These are phyloP conservation scores for Sodiomyces alkalinus DNA, from an alignment of 2,329 filamentous ascomycete species.

Conservation along the genomic window DNA sequence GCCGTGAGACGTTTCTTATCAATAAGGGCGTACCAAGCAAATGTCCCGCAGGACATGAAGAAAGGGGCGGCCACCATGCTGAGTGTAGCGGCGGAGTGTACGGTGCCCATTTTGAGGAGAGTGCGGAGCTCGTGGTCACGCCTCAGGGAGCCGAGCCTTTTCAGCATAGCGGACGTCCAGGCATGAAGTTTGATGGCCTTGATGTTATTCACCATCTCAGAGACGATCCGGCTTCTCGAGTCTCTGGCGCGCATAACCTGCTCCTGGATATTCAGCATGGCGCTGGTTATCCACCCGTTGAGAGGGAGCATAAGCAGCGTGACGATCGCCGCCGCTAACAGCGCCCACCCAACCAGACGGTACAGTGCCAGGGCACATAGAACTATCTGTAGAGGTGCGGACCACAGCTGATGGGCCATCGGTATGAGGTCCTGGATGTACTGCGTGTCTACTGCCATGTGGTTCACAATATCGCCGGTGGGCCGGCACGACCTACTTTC, in stretches of 20 bases:
- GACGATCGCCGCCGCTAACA: slow-evolving; percentile 86
- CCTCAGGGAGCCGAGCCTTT: slow-evolving; percentile 86
- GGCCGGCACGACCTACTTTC: slow-evolving; percentile 80
- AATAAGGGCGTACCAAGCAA: slow-evolving; percentile 83
- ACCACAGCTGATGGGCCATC: slow-evolving; percentile 91
- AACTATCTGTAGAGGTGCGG: slow-evolving; percentile 88
- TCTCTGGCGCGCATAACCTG: slow-evolving; percentile 99
- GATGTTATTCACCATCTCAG: slow-evolving; percentile 98
- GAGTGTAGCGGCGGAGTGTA: slow-evolving; percentile 89
- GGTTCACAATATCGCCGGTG: slow-evolving; percentile 96
- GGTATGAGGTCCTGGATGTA: slow-evolving; percentile 88
- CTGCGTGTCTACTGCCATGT: slow-evolving; percentile 97
- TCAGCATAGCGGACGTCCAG: slow-evolving; percentile 95
- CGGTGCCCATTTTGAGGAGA: slow-evolving; percentile 85
- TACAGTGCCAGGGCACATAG: slow-evolving; percentile 95
- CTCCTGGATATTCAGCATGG: slow-evolving; percentile 93
- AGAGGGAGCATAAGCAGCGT: slow-evolving; percentile 98
- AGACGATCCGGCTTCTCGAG: slow-evolving; percentile 79
- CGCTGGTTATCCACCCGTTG: slow-evolving; percentile 77
- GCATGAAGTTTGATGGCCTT: slow-evolving; percentile 99
- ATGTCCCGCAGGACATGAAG: slow-evolving; percentile 91
- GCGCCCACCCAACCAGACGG: slow-evolving; percentile 83
- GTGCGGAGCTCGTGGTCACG: slow-evolving; percentile 95
- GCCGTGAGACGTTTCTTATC: slow-evolving; percentile 69
- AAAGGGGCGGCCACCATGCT: slow-evolving; percentile 97